Evolutionary conservation across 371 early-diverging fungal genomes (phyloP), one percentile per base, ranked within the genome.

Genomic region (Rhizopus microsporus): DNA sequence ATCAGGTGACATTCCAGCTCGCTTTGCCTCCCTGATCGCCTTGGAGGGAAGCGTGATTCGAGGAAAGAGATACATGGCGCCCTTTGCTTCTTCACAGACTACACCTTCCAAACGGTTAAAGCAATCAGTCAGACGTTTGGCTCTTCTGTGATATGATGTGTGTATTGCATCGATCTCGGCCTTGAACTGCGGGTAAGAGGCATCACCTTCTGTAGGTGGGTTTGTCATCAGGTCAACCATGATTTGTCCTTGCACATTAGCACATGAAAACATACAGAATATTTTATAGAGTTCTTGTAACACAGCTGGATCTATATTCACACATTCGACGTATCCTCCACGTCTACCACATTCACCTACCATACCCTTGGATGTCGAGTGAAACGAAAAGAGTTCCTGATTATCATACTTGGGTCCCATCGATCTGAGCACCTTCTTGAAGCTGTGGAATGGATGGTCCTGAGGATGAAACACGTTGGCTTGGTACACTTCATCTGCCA

Each of bases 331-430:
- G 80, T 96, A 98, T 3, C 98, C 99, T 56, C 98, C 99, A 51
- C 99, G 92, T 57, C 94, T 89, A 44, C 99, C 99, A 68, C 99
- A 98, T 68, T 98, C 99, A 53, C 99, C 99, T 57, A 98, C 71
- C 94, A 97, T 91, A 48, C 99, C 99, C 75, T 98, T 98, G 43
- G 96, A 96, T 54, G 96, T 87, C 40, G 92, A 91, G 68, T 98
- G 97, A 86, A 94, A 96, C 16, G 94, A 94, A 57, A 97, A 83
- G 56, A 97, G 73, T 75, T 97, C 96, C 15, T 88, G 51, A 10
- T 5, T 40, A 7, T 56, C 57, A 5, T 37, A 37, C 13, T 37
- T 37, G 38, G 38, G 38, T 2, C 13, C 38, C 38, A 37, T 37
- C 38, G 38, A 37, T 10, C 53, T 33, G 46, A 89, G 74, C 1